phyloP scores from a whole-genome alignment of 139 green algal species.

The Micractinium sp. region DNA sequence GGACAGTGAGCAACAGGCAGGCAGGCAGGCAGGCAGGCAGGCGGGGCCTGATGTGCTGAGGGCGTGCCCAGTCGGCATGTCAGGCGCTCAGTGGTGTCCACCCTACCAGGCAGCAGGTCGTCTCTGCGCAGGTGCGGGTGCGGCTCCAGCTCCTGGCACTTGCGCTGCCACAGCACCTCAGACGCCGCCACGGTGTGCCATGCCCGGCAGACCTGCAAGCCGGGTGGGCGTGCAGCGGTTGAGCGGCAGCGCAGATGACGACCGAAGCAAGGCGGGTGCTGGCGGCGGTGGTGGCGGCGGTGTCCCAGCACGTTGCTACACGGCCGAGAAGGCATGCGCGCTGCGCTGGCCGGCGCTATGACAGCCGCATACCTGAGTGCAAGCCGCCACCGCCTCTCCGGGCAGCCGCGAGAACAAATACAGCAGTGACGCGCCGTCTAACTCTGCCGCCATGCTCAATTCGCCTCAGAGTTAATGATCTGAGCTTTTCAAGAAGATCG shows the following conservation, averaged over 20 bases:
- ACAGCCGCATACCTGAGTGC: neutral
- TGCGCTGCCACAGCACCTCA: slow-evolving; percentile 18
- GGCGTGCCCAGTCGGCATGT: no score
- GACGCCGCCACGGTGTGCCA: neutral
- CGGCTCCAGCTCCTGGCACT: slow-evolving; percentile 8
- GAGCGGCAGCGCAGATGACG: no score
- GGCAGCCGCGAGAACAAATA: neutral
- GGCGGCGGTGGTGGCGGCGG: no score
- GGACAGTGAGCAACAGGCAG: neutral
- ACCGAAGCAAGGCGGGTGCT: no score
- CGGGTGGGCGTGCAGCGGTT: neutral
- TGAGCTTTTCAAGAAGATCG: no score
- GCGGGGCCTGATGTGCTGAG: neutral
- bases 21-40: neutral
- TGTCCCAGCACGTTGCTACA: no score
- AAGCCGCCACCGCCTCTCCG: neutral
- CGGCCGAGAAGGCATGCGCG: neutral
- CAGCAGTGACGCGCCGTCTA: neutral
- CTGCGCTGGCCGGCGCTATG: no score
- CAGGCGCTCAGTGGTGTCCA: no score
- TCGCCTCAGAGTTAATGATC: no score
- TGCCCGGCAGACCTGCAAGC: neutral
- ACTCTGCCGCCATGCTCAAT: no score
- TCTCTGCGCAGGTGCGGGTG: slow-evolving; percentile 18
- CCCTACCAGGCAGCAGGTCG: slow-evolving; percentile 21